These are phyloP conservation scores for Candida patagonica DNA, from an alignment of 805 yeast species.

Conservation along the genomic window DNA sequence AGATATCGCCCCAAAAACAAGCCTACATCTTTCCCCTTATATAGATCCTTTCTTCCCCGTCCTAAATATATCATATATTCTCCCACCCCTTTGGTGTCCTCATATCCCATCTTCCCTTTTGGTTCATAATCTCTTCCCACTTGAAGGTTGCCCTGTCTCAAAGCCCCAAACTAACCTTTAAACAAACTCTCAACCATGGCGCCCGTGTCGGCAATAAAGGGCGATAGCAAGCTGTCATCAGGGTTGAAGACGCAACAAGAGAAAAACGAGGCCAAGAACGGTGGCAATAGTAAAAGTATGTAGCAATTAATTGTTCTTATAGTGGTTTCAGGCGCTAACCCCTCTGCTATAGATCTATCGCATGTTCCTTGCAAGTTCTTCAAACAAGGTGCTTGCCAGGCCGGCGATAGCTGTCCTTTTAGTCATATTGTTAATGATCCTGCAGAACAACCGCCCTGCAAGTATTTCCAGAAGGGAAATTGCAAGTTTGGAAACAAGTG, in stretches of 20 bases:
- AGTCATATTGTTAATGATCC: slow-evolving; percentile 59
- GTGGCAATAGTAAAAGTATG: slow-evolving; percentile 2
- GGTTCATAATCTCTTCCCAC: too few species aligned
- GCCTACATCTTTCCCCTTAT: too few species aligned
- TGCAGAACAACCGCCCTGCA: slow-evolving; percentile 59
- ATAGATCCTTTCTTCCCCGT: too few species aligned
- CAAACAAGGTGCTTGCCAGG: slow-evolving; percentile 89
- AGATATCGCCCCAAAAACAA: too few species aligned
- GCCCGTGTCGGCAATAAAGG: neutral
- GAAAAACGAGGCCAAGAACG: slow-evolving; percentile 2
- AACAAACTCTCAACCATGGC: neutral
- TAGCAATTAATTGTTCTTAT: neutral
- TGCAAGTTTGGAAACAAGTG: slow-evolving; percentile 93
- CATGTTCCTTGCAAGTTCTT: slow-evolving; percentile 97
- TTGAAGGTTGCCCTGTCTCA: neutral
- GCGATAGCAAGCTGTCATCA: slow-evolving; percentile 11
- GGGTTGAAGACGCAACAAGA: slow-evolving; percentile 10
- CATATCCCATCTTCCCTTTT: too few species aligned
- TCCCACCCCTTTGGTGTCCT: too few species aligned
- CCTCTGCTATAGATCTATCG: slow-evolving; percentile 53
- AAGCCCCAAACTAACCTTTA: neutral
- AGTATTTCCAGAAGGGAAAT: slow-evolving; percentile 91
- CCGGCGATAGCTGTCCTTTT: slow-evolving; percentile 87
- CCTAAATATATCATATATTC: too few species aligned
- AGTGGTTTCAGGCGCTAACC: neutral